Evolutionary conservation across 192 early-diverging fungal genomes (phyloP).

Genomic region (Backusella macrospora): DNA sequence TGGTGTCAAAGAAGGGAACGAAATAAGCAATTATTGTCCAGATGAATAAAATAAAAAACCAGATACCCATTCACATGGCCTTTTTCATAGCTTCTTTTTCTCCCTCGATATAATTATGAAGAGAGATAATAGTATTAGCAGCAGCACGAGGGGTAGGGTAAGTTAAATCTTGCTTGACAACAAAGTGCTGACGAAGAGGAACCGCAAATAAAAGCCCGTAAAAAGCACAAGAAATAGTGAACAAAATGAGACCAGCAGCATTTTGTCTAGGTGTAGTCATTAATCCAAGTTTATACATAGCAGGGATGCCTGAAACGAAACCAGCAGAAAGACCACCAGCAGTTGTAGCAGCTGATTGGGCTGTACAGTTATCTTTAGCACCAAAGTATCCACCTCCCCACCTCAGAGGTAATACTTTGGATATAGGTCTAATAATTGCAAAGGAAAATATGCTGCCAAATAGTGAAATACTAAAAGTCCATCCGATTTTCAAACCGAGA

Average conservation of each 20-base stretch:
- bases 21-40: constrained; percentile 59
- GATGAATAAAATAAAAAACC: constrained; percentile 45
- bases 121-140: constrained; percentile 61
- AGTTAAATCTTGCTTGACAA: constrained; percentile 67
- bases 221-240: constrained; percentile 60
- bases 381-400: constrained; percentile 64
- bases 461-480: constrained; percentile 58
- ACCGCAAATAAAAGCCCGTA: constrained; percentile 77
- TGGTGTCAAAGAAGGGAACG: constrained; percentile 46
- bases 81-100: constrained; percentile 53
- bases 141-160: constrained; percentile 71
- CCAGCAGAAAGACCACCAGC: constrained; percentile 64
- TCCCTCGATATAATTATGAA: constrained; percentile 52
- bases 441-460: constrained; percentile 63
- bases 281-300: constrained; percentile 68
- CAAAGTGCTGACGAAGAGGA: constrained; percentile 66
- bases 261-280: constrained; percentile 54
- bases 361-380: constrained; percentile 67
- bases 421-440: constrained; percentile 62
- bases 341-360: constrained; percentile 71
- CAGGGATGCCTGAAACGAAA: constrained; percentile 70
- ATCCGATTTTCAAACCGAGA: constrained; percentile 67
- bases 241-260: constrained; percentile 52
- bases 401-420: constrained; percentile 30
- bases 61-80: constrained; percentile 51